A percentile compares a stretch with the other conserved stretches of the same genome.
Conservation (phyloP, 768 basidiomycete species). For the Coprinellus aureogranulatus region DNA sequence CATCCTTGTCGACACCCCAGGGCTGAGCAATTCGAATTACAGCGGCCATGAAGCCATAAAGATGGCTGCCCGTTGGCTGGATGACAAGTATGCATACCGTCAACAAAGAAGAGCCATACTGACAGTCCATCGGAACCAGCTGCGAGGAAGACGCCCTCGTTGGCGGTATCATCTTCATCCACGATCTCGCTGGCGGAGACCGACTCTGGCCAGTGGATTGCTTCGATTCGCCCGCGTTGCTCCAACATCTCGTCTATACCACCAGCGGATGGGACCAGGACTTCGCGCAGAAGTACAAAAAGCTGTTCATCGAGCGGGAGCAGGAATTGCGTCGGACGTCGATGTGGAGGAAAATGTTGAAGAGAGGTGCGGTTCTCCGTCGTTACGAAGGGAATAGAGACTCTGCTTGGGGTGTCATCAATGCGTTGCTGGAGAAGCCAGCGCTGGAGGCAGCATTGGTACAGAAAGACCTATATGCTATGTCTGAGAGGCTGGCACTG, state of each 20-base stretch:
- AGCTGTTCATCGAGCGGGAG: neutral
- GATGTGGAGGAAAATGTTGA: neutral
- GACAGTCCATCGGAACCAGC: neutral
- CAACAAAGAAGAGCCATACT: too few species aligned
- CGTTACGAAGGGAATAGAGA: neutral
- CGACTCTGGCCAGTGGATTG: neutral
- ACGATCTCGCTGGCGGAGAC: conserved; percentile 12
- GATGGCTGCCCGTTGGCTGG: neutral
- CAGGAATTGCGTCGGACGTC: neutral
- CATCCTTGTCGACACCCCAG: too few species aligned
- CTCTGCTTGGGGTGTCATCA: neutral
- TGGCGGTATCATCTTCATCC: conserved; percentile 10
- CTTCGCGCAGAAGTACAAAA: neutral
- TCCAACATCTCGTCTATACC: neutral
- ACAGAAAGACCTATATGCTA: neutral
- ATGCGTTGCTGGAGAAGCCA: neutral
- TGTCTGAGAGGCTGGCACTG: neutral
- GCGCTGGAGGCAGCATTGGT: neutral
- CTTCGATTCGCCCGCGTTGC: neutral
- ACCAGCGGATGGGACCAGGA: neutral
- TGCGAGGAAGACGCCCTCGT: neutral
- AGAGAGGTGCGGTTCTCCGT: neutral
- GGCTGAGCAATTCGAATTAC: too few species aligned
- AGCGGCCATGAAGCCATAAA: too few species aligned
- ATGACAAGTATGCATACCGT: neutral